Evolutionary conservation across 495 filamentous ascomycete genomes (phyloP), one percentile per base, ranked within the genome.

Genomic region (Oleoguttula mirabilis): DNA sequence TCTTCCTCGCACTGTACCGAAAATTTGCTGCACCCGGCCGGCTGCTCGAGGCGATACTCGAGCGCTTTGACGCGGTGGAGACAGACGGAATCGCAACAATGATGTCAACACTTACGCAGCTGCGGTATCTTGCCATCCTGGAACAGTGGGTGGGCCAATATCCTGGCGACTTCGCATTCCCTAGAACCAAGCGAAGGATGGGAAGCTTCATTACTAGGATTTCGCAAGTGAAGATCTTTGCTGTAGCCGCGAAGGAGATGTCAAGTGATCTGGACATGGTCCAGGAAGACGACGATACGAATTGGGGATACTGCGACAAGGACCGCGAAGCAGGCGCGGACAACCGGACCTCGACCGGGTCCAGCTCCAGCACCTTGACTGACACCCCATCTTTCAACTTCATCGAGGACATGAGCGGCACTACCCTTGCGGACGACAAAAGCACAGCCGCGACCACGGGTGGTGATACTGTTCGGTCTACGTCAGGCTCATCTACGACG

Each of bases 1-100:
- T 88, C 7, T 96, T 96, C 55, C 66, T 96, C 15, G 92, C 87
- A 45, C 70, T 96, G n/a, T 95, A 94, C 57, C 81, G 90, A 39
- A 93, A 88, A 61, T 95, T 98, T 46, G 82, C 86, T 3, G 71
- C 88, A 3, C 90, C 90, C 0, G 67, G 69, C 11, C 70, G 79
- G 28, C 70, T 98, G 2, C 70, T 96, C 27, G 70, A 71, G 27
- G 73, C 80, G 12, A 76, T 96, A 47, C 63, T 87, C 20, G 63
- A 65, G 41, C 80, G 84, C 7, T 82, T 94, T 48, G 80, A 88
- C 15, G 55, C 52, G 6, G 28, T 62, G 21, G 77, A 71, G 39
- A 68, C 68, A 5, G 66, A 72, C 32, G 68, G 75, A 39, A 69
- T 65, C 38, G 58, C 57, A 1, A 66, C 72, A 31, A 67, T 94